phyloP scores from a whole-genome alignment of 2,329 filamentous ascomycete genomes.

The Monascus ruber region DNA sequence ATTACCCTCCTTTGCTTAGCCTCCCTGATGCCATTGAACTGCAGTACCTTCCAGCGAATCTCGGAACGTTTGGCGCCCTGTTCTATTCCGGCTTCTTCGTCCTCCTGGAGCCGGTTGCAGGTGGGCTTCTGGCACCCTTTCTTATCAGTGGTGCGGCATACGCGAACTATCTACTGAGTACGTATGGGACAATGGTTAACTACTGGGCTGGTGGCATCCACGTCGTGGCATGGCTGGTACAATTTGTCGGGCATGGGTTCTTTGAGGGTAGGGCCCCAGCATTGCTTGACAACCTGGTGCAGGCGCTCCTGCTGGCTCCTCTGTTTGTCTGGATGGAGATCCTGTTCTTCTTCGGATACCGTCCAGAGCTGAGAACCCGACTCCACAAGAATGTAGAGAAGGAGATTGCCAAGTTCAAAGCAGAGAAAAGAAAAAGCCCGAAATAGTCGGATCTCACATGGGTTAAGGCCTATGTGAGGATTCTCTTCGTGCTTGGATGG shows the following conservation, averaged over 20 bases:
- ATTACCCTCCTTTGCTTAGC: constrained; percentile 41
- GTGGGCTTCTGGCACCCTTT: constrained; percentile 62
- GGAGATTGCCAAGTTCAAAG: constrained; percentile 65
- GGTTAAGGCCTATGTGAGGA: too few species aligned
- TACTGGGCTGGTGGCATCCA: constrained; percentile 59
- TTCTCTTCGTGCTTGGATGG: too few species aligned
- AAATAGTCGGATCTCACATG: constrained; percentile 3
- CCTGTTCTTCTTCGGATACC: constrained; percentile 81
- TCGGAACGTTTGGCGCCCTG: constrained; percentile 46
- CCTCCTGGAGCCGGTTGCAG: constrained; percentile 87
- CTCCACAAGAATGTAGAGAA: constrained; percentile 64
- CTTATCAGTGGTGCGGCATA: constrained; percentile 65
- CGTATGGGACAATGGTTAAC: constrained; percentile 49
- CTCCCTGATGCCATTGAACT: constrained; percentile 44
- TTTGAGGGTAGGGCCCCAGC: constrained; percentile 85
- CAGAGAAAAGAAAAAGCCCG: constrained; percentile 17
- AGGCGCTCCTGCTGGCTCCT: constrained; percentile 84
- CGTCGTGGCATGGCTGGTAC: constrained; percentile 67
- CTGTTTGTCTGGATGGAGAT: constrained; percentile 97
- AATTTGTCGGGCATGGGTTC: constrained; percentile 82
- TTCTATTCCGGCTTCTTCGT: constrained; percentile 73
- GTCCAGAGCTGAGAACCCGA: constrained; percentile 71
- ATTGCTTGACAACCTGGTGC: constrained; percentile 78
- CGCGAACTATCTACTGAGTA: constrained; percentile 60
- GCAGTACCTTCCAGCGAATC: constrained; percentile 48